Conservation (phyloP, 495 filamentous ascomycete species). For the Aspergillus biplanus region DNA sequence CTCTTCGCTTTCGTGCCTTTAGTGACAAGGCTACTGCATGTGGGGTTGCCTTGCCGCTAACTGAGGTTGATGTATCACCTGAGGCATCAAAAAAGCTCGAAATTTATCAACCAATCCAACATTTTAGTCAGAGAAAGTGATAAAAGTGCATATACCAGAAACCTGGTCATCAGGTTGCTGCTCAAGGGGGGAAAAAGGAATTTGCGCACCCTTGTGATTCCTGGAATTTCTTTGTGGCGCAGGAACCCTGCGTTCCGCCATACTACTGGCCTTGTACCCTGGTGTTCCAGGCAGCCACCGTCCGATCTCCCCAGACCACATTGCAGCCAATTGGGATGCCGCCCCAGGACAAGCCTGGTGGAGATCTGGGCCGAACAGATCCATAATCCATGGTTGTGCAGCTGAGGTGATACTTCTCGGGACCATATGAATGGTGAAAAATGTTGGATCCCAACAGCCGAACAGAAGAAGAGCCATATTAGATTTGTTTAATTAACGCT, state of each 20-base stretch:
- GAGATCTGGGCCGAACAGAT: not conserved
- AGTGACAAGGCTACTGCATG: constrained; percentile 27
- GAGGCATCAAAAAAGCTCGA: constrained; percentile 6
- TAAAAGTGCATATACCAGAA: not conserved
- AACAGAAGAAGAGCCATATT: too few species aligned
- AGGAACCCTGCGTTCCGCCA: constrained; percentile 11
- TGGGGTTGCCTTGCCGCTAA: constrained; percentile 29
- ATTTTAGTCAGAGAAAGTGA: constrained; percentile 5
- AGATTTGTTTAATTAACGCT: too few species aligned
- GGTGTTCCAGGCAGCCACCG: constrained; percentile 5
- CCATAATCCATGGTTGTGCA: not conserved
- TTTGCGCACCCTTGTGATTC: constrained; percentile 12
- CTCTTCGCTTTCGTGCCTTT: constrained; percentile 12
- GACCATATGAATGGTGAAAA: not conserved
- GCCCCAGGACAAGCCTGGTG: not conserved
- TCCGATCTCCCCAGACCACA: not conserved
- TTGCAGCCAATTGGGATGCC: not conserved
- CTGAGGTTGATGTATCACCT: constrained; percentile 28
- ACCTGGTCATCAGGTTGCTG: not conserved
- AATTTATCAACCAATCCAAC: not conserved
- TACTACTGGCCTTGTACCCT: not conserved
- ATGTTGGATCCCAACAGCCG: too few species aligned
- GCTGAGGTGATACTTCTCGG: not conserved
- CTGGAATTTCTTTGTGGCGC: constrained; percentile 16
- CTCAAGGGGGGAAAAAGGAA: not conserved